Base-by-base conservation (phyloP, 2,329 filamentous ascomycete species). In the Colletotrichum phormii region DNA sequence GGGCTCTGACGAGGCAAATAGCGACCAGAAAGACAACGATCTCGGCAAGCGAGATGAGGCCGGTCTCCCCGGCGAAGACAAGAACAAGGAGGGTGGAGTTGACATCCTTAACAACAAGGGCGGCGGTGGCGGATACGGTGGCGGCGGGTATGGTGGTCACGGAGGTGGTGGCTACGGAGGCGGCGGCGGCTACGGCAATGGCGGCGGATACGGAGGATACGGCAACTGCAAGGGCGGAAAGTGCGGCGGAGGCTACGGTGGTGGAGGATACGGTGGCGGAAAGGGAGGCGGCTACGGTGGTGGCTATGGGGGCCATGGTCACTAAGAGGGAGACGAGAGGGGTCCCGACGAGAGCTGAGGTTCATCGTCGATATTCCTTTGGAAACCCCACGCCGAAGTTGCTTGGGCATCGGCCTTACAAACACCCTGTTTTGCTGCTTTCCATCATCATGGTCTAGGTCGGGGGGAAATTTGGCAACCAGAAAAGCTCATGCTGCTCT, bases 21-120 rank as follows among this genome's bases (percentile, higher is more conserved):
- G 12, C 42, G 62, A 29, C n/a, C 18, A 51, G 18, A 53, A 33
- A 4, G 60, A 63, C 11, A 31, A 55, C 3, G 62, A 42, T 3
- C 62, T 64, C 62, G 22, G 24, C 31, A 64, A 64, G n/a, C 62
- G 62, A 22, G 42, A 49, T n/a, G 42, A 22, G 18, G 42, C 42
- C 1, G 42, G 42, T 22, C 42, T 49, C n/a, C 18, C 42, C 42
- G 42, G 42, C n/a, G 42, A 49, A n/a, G 42, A 49, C 2, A 49
- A 49, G 42, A 49, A 49, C 18, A 49, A 49, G 18, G 42, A 49
- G 4, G 42, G 15, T n/a, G 42, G 42, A 22, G 42, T 49, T 49
- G 42, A 49, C 5, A 22, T n/a, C 8, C 42, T 49, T 3, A 49
- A 49, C 18, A 49, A 49, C 8, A 49, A 49, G 26, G 55, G 55